These are phyloP conservation scores for Pelargonium myrrhifolium DNA, from an alignment of 441 rosid species.

Conservation along the genomic window DNA sequence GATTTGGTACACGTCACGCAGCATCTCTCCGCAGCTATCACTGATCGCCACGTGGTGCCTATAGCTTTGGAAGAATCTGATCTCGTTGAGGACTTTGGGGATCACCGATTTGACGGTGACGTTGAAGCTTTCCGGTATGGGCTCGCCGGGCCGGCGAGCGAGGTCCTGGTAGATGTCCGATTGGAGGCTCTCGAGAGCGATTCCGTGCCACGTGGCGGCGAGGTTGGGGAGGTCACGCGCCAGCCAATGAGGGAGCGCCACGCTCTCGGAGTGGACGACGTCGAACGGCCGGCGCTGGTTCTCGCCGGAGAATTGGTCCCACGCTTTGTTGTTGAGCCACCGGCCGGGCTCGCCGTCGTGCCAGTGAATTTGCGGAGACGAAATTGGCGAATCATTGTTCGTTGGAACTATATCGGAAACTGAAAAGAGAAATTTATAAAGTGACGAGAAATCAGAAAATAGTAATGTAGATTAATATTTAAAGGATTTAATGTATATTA, in stretches of 20 bases:
- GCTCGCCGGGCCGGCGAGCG: constrained; percentile 51
- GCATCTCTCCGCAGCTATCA: constrained; percentile 87
- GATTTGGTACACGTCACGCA: constrained; percentile 80
- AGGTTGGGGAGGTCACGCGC: constrained; percentile 58
- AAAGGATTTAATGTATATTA: too few relatives aligned
- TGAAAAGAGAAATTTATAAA: too few relatives aligned
- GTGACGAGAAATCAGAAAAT: too few relatives aligned
- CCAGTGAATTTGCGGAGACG: constrained; percentile 42
- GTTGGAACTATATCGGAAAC: too few relatives aligned
- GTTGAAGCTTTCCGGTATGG: constrained; percentile 45
- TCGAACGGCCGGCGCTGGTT: constrained; percentile 48
- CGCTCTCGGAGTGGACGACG: constrained; percentile 83
- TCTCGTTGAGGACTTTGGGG: constrained; percentile 69
- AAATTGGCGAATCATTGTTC: too few relatives aligned
- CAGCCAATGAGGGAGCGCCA: constrained; percentile 69
- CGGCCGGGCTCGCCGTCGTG: constrained; percentile 69
- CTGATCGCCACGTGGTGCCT: constrained; percentile 82
- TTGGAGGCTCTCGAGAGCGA: constrained; percentile 74
- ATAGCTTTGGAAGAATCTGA: constrained; percentile 71
- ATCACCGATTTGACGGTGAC: constrained; percentile 49
- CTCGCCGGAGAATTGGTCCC: constrained; percentile 68
- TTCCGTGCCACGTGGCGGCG: constrained; percentile 90
- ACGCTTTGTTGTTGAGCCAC: constrained; percentile 73
- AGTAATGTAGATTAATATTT: too few relatives aligned
- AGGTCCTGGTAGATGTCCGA: constrained; percentile 76